Base-by-base conservation (phyloP, 176 grass and related monocot genomes). In the Otatea glauca region DNA sequence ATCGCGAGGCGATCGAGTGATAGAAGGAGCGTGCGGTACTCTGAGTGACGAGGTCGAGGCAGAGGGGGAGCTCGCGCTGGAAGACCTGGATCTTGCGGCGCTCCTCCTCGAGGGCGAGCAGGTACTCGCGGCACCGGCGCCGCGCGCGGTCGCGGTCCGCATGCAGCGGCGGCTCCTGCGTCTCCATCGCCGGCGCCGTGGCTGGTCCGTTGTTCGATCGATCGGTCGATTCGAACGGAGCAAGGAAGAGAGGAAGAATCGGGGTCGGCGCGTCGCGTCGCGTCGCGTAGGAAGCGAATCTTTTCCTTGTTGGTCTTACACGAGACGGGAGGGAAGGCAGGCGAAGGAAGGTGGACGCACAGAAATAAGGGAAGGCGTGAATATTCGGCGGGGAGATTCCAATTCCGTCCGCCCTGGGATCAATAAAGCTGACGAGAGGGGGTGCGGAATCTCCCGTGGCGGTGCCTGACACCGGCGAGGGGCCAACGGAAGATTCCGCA, bases 41-140 rank as follows among this genome's bases (percentile, higher is more conserved):
- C 37, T 92, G 85, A 4, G 89, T 92, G 63, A 98, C 93, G 85
- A 98, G 93, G 34, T 92, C 55, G 53, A 98, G 80, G 61, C 96
- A 98, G 67, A 98, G 91, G 1, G 96, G 96, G 4, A 98, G 85
- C 88, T 98, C 96, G 17, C 96, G 87, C 74, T 87, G 89, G 83
- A 98, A 98, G 6, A 94, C 96, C 63, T 91, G 72, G 77, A 98
- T 98, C 83, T 98, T 98, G 70, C 73, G 79, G 2, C 89, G 89
- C 81, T 98, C 96, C 65, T 93, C 89, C 76, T 98, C 93, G 43
- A 98, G 93, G 17, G 87, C 82, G n/a, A 86, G 73, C n/a, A 98
- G 74, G 72, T 93, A 98, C 24, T 94, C 91, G 14, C 81, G 55
- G 73, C 86, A 55, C 27, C 56, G 81, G 35, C 65, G 80, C n/a